Percentiles rank a stretch among this genome's conserved stretches.
Evolutionary conservation across 495 filamentous ascomycete genomes (phyloP).

Genomic region (Annulohypoxylon nitens): DNA sequence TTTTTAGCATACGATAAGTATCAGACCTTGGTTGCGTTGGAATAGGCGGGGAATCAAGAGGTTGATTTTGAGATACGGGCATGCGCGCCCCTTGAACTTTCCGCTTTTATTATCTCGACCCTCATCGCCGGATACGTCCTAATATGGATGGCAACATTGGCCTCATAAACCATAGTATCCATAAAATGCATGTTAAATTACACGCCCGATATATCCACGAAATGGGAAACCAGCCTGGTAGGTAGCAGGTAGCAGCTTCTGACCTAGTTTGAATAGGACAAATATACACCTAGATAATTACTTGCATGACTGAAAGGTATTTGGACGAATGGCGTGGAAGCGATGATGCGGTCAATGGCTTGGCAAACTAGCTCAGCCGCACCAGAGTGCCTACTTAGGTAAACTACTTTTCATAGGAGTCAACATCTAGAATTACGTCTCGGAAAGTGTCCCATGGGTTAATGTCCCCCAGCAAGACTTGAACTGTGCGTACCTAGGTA

Average conservation of each 20-base stretch:
- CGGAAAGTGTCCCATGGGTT: no score
- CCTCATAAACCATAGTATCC: not conserved
- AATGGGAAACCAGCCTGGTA: not conserved
- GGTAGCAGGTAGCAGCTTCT: not conserved
- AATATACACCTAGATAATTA: not conserved
- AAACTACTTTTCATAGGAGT: conserved; percentile 1
- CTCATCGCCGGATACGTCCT: conserved; percentile 13
- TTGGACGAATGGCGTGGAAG: not conserved
- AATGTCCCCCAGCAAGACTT: no score
- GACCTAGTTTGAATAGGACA: not conserved
- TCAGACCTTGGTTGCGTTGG: no score
- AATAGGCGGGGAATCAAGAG: no score
- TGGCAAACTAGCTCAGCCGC: conserved; percentile 10
- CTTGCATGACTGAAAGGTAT: not conserved
- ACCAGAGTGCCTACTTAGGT: conserved; percentile 8
- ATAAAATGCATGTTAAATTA: not conserved
- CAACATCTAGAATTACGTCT: no score
- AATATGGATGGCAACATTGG: not conserved
- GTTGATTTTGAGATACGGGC: no score
- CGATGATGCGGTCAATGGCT: not conserved
- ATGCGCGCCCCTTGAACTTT: not conserved
- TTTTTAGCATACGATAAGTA: no score
- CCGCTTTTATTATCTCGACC: not conserved
- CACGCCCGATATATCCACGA: not conserved
- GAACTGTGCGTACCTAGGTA: no score